A percentile compares a stretch with the other conserved stretches of the same genome.
Conservation (phyloP, 2,329 filamentous ascomycete genomes). For the Colletotrichum tamarilloi region DNA sequence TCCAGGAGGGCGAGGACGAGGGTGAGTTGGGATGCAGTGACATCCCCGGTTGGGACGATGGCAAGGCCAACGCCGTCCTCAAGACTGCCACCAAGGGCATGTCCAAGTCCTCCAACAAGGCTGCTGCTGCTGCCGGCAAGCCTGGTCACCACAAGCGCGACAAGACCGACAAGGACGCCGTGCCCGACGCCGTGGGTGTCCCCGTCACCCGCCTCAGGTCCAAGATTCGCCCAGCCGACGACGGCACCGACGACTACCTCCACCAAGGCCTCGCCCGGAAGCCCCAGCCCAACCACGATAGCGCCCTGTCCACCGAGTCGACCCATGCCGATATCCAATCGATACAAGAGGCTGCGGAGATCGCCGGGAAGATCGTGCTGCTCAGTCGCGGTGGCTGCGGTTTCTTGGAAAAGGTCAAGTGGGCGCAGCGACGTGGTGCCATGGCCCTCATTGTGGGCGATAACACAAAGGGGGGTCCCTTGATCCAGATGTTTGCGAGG, state of each 20-base stretch:
- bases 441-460: slow-evolving; percentile 94
- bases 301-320: slow-evolving; percentile 47
- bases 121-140: slow-evolving; percentile 42
- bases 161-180: slow-evolving; percentile 44
- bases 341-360: slow-evolving; percentile 87
- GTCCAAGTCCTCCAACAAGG: slow-evolving; percentile 40
- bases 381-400: slow-evolving; percentile 94
- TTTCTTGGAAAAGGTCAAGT: slow-evolving; percentile 96
- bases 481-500: slow-evolving; percentile 98
- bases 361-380: slow-evolving; percentile 90
- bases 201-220: slow-evolving; percentile 40
- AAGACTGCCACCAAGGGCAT: slow-evolving; percentile 50
- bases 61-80: slow-evolving; percentile 57
- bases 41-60: slow-evolving; percentile 86
- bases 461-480: slow-evolving; percentile 85
- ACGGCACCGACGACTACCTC: slow-evolving; percentile 88
- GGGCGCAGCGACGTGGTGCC: slow-evolving; percentile 91
- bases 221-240: slow-evolving; percentile 50
- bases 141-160: slow-evolving; percentile 49
- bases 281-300: slow-evolving; percentile 47
- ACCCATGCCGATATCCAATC: slow-evolving; percentile 87
- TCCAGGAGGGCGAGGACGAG: slow-evolving; percentile 73
- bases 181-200: slow-evolving; percentile 42
- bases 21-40: slow-evolving; percentile 96
- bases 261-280: slow-evolving; percentile 62